A percentile compares a stretch with the other conserved stretches of the same genome.
phyloP scores from a whole-genome alignment of 768 basidiomycete species.

The Termitomyces sp. region DNA sequence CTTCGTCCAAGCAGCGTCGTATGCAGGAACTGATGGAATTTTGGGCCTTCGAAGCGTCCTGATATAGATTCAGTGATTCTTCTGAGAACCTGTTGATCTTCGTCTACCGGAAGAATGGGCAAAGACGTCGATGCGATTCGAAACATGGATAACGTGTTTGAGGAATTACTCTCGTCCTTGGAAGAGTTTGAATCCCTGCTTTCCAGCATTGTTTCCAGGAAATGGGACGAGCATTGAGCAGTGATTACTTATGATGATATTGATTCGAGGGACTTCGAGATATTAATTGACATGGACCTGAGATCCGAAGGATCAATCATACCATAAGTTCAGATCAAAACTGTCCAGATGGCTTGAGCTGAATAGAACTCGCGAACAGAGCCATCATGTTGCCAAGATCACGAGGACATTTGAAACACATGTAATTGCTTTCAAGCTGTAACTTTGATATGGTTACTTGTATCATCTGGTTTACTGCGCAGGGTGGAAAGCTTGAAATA shows the following conservation, averaged over 20 bases:
- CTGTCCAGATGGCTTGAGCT: neutral
- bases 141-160: neutral
- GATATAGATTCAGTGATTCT: neutral
- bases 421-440: neutral
- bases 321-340: no score
- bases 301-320: no score
- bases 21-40: constrained; percentile 3
- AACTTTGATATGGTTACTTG: neutral
- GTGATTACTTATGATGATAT: no score
- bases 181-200: neutral
- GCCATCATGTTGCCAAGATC: neutral
- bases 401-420: neutral
- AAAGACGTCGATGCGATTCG: neutral
- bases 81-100: neutral
- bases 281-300: no score
- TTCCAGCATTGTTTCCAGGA: neutral
- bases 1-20: neutral
- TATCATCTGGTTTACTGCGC: neutral
- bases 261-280: no score
- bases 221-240: neutral
- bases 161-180: neutral
- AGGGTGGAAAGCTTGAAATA: neutral
- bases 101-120: neutral
- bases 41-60: neutral
- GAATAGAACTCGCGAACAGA: neutral